A percentile compares a stretch with the other conserved stretches of the same genome.
phyloP scores from a whole-genome alignment of 805 yeast species.

The Tetrapisispora arboricola region DNA sequence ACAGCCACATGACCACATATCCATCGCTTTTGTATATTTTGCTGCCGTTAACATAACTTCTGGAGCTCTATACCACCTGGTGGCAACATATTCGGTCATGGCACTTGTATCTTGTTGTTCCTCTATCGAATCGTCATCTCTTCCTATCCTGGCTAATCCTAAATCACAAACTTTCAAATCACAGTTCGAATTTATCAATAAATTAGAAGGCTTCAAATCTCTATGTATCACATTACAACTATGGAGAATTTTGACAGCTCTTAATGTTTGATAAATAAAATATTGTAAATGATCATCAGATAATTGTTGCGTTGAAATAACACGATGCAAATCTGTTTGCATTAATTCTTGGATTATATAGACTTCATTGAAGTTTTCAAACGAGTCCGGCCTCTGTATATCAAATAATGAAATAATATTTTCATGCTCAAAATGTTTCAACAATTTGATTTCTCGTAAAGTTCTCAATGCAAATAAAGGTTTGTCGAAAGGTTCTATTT shows the following conservation, averaged over 20 bases:
- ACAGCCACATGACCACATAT: slow-evolving; percentile 95
- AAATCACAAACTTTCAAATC: slow-evolving; percentile 92
- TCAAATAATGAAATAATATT: slow-evolving; percentile 85
- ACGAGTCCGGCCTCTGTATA: slow-evolving; percentile 72
- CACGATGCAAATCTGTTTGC: slow-evolving; percentile 82
- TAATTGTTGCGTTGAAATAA: slow-evolving; percentile 68
- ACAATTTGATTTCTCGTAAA: slow-evolving; percentile 74
- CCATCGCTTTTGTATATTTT: slow-evolving; percentile 89
- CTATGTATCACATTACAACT: slow-evolving; percentile 91
- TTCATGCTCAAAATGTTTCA: slow-evolving; percentile 87
- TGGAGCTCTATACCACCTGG: slow-evolving; percentile 96
- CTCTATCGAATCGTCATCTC: slow-evolving; percentile 22
- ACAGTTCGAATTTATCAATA: slow-evolving; percentile 82
- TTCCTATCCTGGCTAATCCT: slow-evolving; percentile 58
- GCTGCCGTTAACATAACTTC: slow-evolving; percentile 94
- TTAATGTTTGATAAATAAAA: slow-evolving; percentile 79
- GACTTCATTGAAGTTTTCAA: slow-evolving; percentile 73
- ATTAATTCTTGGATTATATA: slow-evolving; percentile 79
- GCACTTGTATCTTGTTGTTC: slow-evolving; percentile 15
- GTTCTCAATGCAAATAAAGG: slow-evolving; percentile 85
- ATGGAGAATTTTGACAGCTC: slow-evolving; percentile 86
- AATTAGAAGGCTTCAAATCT: slow-evolving; percentile 83
- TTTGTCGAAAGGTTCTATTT: slow-evolving; percentile 81
- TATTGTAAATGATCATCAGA: slow-evolving; percentile 92
- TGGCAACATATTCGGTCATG: slow-evolving; percentile 96